Conservation (phyloP, 306 rosid genomes). For the Lathyrus oleraceus region DNA sequence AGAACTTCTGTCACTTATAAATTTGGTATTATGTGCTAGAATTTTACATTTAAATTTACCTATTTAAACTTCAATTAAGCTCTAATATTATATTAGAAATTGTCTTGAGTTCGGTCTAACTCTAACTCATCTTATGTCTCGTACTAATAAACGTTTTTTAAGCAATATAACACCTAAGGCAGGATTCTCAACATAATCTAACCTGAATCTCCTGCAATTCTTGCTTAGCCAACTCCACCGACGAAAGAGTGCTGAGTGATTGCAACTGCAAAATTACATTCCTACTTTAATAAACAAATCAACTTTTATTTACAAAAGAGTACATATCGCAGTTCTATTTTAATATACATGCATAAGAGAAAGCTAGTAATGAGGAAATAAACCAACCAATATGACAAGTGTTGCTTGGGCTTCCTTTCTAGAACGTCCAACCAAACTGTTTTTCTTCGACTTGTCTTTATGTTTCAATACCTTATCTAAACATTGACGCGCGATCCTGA, state of each 20-base stretch:
- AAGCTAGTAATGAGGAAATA: constrained; percentile 2
- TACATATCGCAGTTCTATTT: neutral
- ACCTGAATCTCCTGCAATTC: constrained; percentile 59
- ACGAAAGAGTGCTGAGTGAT: constrained; percentile 66
- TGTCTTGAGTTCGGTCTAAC: neutral
- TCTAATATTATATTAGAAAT: neutral
- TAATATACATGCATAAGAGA: constrained; percentile 15
- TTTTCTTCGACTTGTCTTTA: constrained; percentile 41
- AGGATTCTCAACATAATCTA: constrained; percentile 16
- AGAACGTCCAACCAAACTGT: constrained; percentile 42
- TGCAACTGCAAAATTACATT: constrained; percentile 60
- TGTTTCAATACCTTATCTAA: constrained; percentile 54
- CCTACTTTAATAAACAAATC: constrained; percentile 12
- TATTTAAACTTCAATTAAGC: neutral
- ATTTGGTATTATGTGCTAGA: neutral
- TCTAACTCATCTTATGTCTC: neutral
- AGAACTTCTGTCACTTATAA: neutral
- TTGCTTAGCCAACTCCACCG: constrained; percentile 57
- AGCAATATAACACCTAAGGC: neutral
- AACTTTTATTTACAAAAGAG: neutral
- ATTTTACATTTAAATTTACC: neutral
- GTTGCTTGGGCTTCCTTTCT: constrained; percentile 54
- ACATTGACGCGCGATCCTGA: constrained; percentile 57
- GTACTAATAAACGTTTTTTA: neutral
- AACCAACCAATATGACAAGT: constrained; percentile 69